Percentiles rank a stretch among this genome's conserved stretches.
These are phyloP conservation scores for Leccinum angustisporum DNA, from an alignment of 1,284 basidiomycete genomes.

Conservation along the genomic window DNA sequence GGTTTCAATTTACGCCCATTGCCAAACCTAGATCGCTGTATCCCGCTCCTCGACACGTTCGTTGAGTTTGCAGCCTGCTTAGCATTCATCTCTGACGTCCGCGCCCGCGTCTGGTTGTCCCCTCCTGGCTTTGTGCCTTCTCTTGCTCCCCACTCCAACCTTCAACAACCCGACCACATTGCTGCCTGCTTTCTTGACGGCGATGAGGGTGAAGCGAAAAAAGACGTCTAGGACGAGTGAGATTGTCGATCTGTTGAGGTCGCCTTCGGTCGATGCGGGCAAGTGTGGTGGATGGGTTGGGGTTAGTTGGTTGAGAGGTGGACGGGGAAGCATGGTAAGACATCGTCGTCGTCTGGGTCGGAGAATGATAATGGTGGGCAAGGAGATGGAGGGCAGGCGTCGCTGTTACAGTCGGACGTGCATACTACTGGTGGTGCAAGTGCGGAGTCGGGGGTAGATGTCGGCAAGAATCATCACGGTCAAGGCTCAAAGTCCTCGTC, in stretches of 20 bases:
- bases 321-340: conserved; percentile 11
- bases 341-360: not conserved
- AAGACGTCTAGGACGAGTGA: conserved; percentile 31
- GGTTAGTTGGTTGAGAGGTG: conserved; percentile 20
- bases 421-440: not conserved
- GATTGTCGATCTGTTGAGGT: conserved; percentile 30
- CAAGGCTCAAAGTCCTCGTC: not conserved
- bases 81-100: conserved; percentile 12
- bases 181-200: conserved; percentile 10
- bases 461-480: conserved; percentile 1
- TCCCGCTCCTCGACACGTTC: conserved; percentile 17
- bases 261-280: conserved; percentile 24
- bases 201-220: conserved; percentile 23
- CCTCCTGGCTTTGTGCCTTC: not conserved
- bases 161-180: no score
- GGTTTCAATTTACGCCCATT: conserved; percentile 1
- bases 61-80: conserved; percentile 6
- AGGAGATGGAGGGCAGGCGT: not conserved
- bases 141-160: no score
- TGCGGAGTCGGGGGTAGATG: conserved; percentile 4
- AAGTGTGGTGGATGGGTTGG: conserved; percentile 14
- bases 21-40: conserved; percentile 20
- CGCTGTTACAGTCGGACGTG: not conserved
- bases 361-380: conserved; percentile 6
- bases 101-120: conserved; percentile 13